phyloP scores from a whole-genome alignment of 495 filamentous ascomycete species.

The Talaromyces liani region DNA sequence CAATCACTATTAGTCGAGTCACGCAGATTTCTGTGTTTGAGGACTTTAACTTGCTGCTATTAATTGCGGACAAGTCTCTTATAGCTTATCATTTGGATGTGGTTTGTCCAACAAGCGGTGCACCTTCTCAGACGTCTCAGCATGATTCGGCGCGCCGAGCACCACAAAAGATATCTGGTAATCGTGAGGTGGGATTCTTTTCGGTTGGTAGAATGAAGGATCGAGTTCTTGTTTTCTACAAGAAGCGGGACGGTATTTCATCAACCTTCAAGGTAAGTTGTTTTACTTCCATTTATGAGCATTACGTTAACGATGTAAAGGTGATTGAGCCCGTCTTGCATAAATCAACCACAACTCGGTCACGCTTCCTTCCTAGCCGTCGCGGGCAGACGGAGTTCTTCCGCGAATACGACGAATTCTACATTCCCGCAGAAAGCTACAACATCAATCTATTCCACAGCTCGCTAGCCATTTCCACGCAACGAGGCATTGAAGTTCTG shows the following conservation, averaged over 20 bases:
- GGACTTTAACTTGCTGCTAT: constrained; percentile 85
- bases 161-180: constrained; percentile 83
- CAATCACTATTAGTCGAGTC: constrained; percentile 66
- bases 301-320: constrained; percentile 16
- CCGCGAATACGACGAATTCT: constrained; percentile 97
- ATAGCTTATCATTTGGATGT: constrained; percentile 93
- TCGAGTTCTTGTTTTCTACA: constrained; percentile 87
- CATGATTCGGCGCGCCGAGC: constrained; percentile 63
- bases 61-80: constrained; percentile 84
- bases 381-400: constrained; percentile 86
- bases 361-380: constrained; percentile 56
- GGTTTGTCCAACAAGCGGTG: constrained; percentile 66
- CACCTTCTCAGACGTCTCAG: constrained; percentile 40
- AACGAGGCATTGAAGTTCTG: constrained; percentile 90
- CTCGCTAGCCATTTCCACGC: constrained; percentile 82
- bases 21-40: constrained; percentile 93
- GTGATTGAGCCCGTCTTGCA: constrained; percentile 93
- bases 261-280: constrained; percentile 74
- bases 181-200: constrained; percentile 91
- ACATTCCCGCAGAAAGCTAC: constrained; percentile 93
- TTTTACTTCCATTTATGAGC: neutral
- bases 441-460: constrained; percentile 93
- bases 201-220: constrained; percentile 96
- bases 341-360: constrained; percentile 52
- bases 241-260: constrained; percentile 84